These are phyloP conservation scores for Fusarium sp. DNA, from an alignment of 2,329 filamentous ascomycete genomes.

Conservation along the genomic window DNA sequence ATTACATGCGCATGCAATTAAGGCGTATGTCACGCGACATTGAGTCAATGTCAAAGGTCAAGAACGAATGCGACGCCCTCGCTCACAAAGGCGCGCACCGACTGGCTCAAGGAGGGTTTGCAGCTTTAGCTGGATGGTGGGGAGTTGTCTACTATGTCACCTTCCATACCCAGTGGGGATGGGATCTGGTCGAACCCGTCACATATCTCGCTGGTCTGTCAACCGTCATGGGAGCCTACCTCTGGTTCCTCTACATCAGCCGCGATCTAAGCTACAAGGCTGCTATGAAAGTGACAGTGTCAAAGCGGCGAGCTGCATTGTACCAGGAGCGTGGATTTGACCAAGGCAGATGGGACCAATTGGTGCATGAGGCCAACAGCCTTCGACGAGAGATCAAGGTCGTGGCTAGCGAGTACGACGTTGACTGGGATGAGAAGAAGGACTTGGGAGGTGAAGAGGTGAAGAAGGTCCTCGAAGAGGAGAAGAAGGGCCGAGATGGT, in stretches of 20 bases:
- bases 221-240: slow-evolving; percentile 88
- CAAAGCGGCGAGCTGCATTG: slow-evolving; percentile 78
- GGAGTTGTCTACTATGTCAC: slow-evolving; percentile 80
- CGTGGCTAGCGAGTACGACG: slow-evolving; percentile 88
- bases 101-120: slow-evolving; percentile 84
- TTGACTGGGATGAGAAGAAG: slow-evolving; percentile 84
- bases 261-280: slow-evolving; percentile 88
- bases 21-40: slow-evolving; percentile 79
- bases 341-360: slow-evolving; percentile 78
- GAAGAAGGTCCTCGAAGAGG: slow-evolving; percentile 68
- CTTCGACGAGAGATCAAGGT: slow-evolving; percentile 83
- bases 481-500: slow-evolving; percentile 57
- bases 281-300: slow-evolving; percentile 89
- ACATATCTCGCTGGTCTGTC: slow-evolving; percentile 90
- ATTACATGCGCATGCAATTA: slow-evolving; percentile 84
- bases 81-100: slow-evolving; percentile 83
- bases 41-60: slow-evolving; percentile 77
- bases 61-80: slow-evolving; percentile 82
- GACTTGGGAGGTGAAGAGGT: slow-evolving; percentile 80
- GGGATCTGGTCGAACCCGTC: slow-evolving; percentile 92
- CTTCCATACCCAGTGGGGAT: slow-evolving; percentile 81
- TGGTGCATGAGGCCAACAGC: slow-evolving; percentile 84
- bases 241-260: slow-evolving; percentile 96
- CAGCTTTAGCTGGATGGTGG: slow-evolving; percentile 82
- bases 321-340: slow-evolving; percentile 85